These are phyloP conservation scores for Clonostachys sp. DNA, from an alignment of 2,329 filamentous ascomycete species.

Conservation along the genomic window DNA sequence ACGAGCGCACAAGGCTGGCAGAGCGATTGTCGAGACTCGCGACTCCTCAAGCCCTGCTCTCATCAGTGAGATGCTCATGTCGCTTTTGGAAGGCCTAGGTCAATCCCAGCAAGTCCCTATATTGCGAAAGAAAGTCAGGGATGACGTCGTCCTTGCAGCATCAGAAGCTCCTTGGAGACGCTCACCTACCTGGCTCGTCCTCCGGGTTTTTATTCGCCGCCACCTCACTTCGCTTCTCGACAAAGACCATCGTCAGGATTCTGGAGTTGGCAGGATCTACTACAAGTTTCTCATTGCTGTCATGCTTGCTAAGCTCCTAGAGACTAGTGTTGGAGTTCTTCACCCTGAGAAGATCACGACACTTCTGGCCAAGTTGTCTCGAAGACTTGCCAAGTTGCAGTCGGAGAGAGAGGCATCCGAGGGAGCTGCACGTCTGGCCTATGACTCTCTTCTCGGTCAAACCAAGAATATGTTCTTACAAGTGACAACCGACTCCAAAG, in stretches of 20 bases:
- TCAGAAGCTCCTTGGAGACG: no score
- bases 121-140: constrained; percentile 37
- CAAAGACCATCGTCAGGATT: background rate
- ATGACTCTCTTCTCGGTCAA: background rate
- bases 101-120: constrained; percentile 19
- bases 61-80: constrained; percentile 55
- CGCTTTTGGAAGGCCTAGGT: constrained; percentile 53
- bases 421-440: background rate
- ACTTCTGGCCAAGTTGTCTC: background rate
- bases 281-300: constrained; percentile 56
- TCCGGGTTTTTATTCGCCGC: constrained; percentile 29
- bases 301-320: constrained; percentile 39
- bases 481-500: no score
- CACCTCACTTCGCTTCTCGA: constrained; percentile 19
- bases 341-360: constrained; percentile 8
- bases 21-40: constrained; percentile 44
- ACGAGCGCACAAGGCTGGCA: constrained; percentile 43
- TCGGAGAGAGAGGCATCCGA: background rate
- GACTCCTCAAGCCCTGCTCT: constrained; percentile 53
- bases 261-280: background rate
- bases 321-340: constrained; percentile 17
- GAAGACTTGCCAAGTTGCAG: constrained; percentile 2
- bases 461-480: background rate
- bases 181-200: no score
- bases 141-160: no score